A percentile compares a stretch with the other conserved stretches of the same genome.
These are phyloP conservation scores for Cystobasidium tubakii DNA, from an alignment of 768 basidiomycete species.

Conservation along the genomic window DNA sequence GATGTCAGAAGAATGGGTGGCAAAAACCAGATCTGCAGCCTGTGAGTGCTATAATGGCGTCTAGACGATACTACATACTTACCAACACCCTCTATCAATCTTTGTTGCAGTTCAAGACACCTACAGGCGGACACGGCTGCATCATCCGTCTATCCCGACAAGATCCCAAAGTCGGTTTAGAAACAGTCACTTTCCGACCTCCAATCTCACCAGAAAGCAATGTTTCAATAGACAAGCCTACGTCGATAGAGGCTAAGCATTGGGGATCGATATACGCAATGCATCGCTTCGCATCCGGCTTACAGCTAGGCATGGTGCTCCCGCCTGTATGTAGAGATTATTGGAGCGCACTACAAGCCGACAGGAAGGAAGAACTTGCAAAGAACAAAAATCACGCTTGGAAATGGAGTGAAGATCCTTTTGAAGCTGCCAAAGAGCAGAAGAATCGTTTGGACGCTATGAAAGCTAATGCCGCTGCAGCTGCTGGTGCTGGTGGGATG, in stretches of 20 bases:
- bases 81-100: background rate
- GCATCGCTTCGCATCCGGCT: slow-evolving; percentile 44
- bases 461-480: background rate
- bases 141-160: slow-evolving; percentile 61
- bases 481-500: background rate
- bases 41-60: slow-evolving; percentile 50
- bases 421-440: background rate
- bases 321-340: slow-evolving; percentile 81
- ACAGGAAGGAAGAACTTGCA: slow-evolving; percentile 56
- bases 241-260: slow-evolving; percentile 77
- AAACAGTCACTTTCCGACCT: slow-evolving; percentile 66
- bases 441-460: background rate
- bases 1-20: slow-evolving; percentile 87
- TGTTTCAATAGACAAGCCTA: slow-evolving; percentile 55
- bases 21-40: slow-evolving; percentile 74
- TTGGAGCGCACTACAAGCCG: slow-evolving; percentile 67
- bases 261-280: slow-evolving; percentile 63
- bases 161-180: slow-evolving; percentile 63
- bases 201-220: slow-evolving; percentile 56
- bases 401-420: slow-evolving; percentile 14
- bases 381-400: slow-evolving; percentile 21
- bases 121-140: slow-evolving; percentile 57
- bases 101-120: slow-evolving; percentile 27
- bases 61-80: background rate
- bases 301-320: slow-evolving; percentile 60